Base-by-base conservation (phyloP, 2,329 filamentous ascomycete species). In the Aureobasidium musti region DNA sequence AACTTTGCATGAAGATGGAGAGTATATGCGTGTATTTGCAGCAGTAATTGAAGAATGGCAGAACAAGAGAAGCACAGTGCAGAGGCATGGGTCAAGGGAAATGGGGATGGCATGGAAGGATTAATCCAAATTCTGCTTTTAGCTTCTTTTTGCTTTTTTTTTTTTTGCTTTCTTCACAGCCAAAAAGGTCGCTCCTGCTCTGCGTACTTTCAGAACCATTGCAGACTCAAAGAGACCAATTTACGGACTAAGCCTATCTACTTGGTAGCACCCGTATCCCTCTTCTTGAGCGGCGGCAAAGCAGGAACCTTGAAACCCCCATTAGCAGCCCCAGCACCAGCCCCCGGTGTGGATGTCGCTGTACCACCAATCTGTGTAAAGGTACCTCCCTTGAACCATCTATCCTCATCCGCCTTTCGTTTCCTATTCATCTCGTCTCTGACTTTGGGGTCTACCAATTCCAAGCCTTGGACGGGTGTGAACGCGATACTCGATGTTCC, bases 331-430 rank as follows among this genome's bases (percentile, higher is more conserved):
- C 19, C 30, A 23, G 11, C 43, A 5, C 28, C 28, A 23, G 17
- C 30, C 14, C 33, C 33, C 1, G 33, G 21, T 17, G 45, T 19
- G 14, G 45, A 52, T 13, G 82, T 86, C 60, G 83, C 83, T 69
- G 83, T 82, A 35, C 74, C 74, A 21, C 87, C 87, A 66, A 96
- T 86, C 77, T 97, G 93, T 10, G 95, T 97, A 75, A 99, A 99
- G 0, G 91, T 93, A n/a, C 95, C 95, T 54, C 92, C 91, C 78
- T 95, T 96, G 82, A 99, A 99, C 89, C 92, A 99, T 43, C 92
- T 84, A 75, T 98, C 94, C 76, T 97, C 92, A 70, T 98, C 95
- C 0, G 92, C 93, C 77, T 97, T 96, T 70, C 92, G 84, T 82
- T 98, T 98, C 72, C 92, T 86, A 75, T 86, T 92, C 76, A 96